Evolutionary conservation across 768 basidiomycete species (phyloP).

Genomic region (Termitomyces sp.): DNA sequence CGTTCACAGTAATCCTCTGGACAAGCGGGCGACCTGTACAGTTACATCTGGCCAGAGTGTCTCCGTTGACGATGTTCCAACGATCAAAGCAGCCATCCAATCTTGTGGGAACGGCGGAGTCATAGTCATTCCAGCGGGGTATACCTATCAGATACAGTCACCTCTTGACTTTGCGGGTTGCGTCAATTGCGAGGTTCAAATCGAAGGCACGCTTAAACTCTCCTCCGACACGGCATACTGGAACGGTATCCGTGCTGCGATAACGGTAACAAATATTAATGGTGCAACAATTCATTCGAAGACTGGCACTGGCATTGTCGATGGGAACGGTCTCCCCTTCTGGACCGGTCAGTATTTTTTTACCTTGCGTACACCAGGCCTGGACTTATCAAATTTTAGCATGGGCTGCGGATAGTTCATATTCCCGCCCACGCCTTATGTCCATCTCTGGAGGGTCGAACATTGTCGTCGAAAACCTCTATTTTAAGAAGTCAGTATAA

Average conservation of each 20-base stretch:
- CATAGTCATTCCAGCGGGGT: constrained; percentile 26
- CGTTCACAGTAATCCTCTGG: constrained; percentile 6
- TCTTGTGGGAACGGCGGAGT: constrained; percentile 28
- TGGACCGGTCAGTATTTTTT: constrained; percentile 20
- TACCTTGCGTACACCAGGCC: neutral
- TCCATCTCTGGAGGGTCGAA: constrained; percentile 21
- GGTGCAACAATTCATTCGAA: constrained; percentile 22
- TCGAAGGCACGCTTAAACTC: constrained; percentile 27
- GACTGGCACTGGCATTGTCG: constrained; percentile 24
- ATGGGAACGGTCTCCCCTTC: constrained; percentile 27
- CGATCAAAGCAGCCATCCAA: constrained; percentile 25
- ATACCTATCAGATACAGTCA: constrained; percentile 21
- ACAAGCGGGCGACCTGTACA: constrained; percentile 26
- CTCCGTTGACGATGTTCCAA: constrained; percentile 26
- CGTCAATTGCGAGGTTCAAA: constrained; percentile 24
- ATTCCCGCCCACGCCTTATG: constrained; percentile 23
- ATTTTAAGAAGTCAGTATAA: constrained; percentile 20
- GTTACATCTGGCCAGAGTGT: constrained; percentile 20
- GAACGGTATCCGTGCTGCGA: constrained; percentile 22
- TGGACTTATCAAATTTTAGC: constrained; percentile 4
- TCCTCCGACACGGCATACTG: constrained; percentile 23
- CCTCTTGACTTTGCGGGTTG: constrained; percentile 28
- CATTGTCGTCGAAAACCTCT: constrained; percentile 25
- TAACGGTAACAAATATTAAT: constrained; percentile 19
- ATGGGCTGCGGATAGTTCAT: constrained; percentile 23